Percentiles rank a stretch among this genome's conserved stretches.
Conservation (phyloP, 306 rosid genomes). For the Cicer pinnatifidum region DNA sequence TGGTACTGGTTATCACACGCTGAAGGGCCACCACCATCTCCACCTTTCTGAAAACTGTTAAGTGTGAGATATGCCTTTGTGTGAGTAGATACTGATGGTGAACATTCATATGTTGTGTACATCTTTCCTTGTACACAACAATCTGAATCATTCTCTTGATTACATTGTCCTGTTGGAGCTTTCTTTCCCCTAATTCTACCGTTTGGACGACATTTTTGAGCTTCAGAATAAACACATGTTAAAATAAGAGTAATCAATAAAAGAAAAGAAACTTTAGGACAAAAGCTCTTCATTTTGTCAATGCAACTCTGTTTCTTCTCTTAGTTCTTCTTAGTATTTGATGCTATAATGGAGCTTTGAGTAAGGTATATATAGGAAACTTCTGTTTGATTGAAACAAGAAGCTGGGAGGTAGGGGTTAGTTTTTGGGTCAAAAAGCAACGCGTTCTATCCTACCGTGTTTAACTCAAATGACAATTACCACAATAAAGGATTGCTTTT, state of each 20-base stretch:
- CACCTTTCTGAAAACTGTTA: constrained; percentile 53
- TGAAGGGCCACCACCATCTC: constrained; percentile 59
- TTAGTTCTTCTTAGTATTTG: constrained; percentile 1
- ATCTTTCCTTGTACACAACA: constrained; percentile 49
- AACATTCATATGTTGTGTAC: constrained; percentile 53
- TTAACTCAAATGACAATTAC: background rate
- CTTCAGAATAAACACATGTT: constrained; percentile 31
- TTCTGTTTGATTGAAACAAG: background rate
- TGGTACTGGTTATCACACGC: constrained; percentile 55
- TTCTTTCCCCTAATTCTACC: constrained; percentile 43
- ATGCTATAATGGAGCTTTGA: background rate
- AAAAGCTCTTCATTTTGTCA: constrained; percentile 33
- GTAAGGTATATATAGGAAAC: constrained; percentile 16
- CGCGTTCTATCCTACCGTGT: background rate
- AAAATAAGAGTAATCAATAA: constrained; percentile 15
- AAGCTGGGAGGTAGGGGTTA: background rate
- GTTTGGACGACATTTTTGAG: constrained; percentile 45
- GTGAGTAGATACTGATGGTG: constrained; percentile 41
- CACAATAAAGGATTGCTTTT: background rate
- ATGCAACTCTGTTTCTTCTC: background rate
- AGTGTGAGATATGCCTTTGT: constrained; percentile 55
- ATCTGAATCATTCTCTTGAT: constrained; percentile 45
- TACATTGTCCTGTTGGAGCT: constrained; percentile 52
- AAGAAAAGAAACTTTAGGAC: background rate
- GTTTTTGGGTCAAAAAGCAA: constrained; percentile 14